Evolutionary conservation across 768 basidiomycete species (phyloP).

Genomic region (Tylopilus balloui): DNA sequence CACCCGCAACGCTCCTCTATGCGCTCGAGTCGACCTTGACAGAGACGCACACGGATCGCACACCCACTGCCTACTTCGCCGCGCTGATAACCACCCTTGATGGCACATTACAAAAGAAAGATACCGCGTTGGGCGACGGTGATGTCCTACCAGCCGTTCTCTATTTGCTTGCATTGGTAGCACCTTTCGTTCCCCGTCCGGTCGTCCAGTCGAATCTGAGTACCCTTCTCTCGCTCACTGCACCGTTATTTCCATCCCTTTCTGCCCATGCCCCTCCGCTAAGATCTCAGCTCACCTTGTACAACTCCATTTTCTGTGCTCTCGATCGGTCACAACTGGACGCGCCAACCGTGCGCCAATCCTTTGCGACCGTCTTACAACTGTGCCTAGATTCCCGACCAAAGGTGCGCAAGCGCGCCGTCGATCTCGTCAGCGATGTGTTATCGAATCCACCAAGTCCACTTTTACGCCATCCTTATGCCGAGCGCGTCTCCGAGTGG

Average conservation of each 20-base stretch:
- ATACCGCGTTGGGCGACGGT: constrained; percentile 68
- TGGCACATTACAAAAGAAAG: constrained; percentile 63
- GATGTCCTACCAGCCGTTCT: constrained; percentile 32
- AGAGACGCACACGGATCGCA: constrained; percentile 61
- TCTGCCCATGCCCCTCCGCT: constrained; percentile 68
- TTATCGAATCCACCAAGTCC: constrained; percentile 76
- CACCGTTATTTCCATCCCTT: constrained; percentile 72
- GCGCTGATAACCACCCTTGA: constrained; percentile 82
- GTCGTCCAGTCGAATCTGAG: constrained; percentile 74
- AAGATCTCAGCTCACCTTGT: constrained; percentile 81
- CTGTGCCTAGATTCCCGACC: constrained; percentile 84
- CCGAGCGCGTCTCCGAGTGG: constrained; percentile 79
- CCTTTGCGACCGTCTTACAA: constrained; percentile 81
- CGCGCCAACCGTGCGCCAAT: constrained; percentile 62
- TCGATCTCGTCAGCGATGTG: constrained; percentile 77
- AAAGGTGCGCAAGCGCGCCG: constrained; percentile 89
- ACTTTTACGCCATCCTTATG: constrained; percentile 77
- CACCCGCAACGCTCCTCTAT: constrained; percentile 77
- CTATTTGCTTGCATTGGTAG: constrained; percentile 35
- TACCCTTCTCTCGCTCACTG: constrained; percentile 66
- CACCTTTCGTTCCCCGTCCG: constrained; percentile 57
- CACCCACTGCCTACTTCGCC: constrained; percentile 94
- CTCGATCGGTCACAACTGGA: constrained; percentile 73
- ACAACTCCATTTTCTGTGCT: constrained; percentile 61
- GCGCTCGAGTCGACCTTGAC: constrained; percentile 80